A percentile compares a stretch with the other conserved stretches of the same genome.
Evolutionary conservation across 768 basidiomycete genomes (phyloP).

Genomic region (Boletellus sp.): DNA sequence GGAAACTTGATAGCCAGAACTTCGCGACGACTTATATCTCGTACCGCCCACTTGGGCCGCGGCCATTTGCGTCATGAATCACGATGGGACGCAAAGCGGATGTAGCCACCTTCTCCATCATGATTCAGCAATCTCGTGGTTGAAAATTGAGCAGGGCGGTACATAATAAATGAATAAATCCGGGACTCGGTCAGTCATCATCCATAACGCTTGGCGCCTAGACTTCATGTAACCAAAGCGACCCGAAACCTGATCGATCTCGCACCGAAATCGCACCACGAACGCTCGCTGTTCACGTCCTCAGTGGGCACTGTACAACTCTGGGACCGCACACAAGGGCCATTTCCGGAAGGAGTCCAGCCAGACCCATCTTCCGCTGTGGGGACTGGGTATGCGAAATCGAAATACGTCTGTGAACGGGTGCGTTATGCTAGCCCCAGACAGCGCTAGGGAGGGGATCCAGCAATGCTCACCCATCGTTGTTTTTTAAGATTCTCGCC

Average conservation of each 20-base stretch:
- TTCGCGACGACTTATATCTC: too few relatives aligned
- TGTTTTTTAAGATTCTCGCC: conserved; percentile 21
- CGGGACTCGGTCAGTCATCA: conserved; percentile 26
- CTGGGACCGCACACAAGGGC: conserved; percentile 17
- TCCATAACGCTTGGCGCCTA: conserved; percentile 39
- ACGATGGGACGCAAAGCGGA: too few relatives aligned
- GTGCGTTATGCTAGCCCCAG: conserved; percentile 9
- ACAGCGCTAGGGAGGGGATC: too few relatives aligned
- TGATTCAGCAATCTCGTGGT: too few relatives aligned
- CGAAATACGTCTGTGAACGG: conserved; percentile 37
- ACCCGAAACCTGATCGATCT: conserved; percentile 33
- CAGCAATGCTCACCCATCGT: too few relatives aligned
- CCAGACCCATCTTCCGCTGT: conserved; percentile 9
- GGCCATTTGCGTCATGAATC: too few relatives aligned
- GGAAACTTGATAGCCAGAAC: too few relatives aligned
- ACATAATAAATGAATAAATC: too few relatives aligned
- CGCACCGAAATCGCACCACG: conserved; percentile 23
- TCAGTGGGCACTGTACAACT: conserved; percentile 25
- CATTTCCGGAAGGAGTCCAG: conserved; percentile 37
- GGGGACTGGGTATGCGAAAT: not conserved
- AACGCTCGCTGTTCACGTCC: conserved; percentile 18
- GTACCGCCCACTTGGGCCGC: too few relatives aligned
- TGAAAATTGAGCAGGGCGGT: too few relatives aligned
- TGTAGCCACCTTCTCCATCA: too few relatives aligned
- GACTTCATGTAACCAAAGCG: conserved; percentile 40